Evolutionary conservation across 345 rosid genomes (phyloP), one percentile per base, ranked within the genome.

Genomic region (Eucalyptus curtisii): DNA sequence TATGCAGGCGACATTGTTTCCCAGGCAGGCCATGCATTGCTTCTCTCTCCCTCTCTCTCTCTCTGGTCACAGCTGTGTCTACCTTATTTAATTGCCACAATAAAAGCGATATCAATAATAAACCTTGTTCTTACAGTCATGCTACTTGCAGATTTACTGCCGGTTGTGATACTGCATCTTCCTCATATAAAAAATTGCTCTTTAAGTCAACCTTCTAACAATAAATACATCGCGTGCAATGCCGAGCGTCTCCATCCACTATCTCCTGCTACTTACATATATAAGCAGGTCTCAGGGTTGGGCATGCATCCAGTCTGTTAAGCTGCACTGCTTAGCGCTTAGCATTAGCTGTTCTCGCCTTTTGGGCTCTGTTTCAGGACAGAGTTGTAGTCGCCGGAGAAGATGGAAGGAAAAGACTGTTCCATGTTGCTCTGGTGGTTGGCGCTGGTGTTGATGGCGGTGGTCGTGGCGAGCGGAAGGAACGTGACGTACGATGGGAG

Each of bases 401-500:
- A 37, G 82, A 76, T 76, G 82, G 82, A 20, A 76, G 82, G 45
- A 37, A 76, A 20, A 20, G 45, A 76, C 82, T 7, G 37, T 49
- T 85, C 16, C 86, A 22, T 17, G 5, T 7, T 85, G 33, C 55
- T 47, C 86, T 85, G 50, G 52, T 6, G 31, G 53, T 47, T 85
- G 86, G 45, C 7, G 15, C 45, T 76, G 82, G 82, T 12, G 7
- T 4, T 37, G 27, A 11, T 20, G 15, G 82, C 25, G 5, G 27
- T 20, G 2, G 14, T 4, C 3, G 27, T 19, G 45, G 82, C 45
- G 2, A 76, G 52, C 10, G 55, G 76, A 13, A 30, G 88, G 37
- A 86, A 87, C 24, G 93, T 91, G 90, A 92, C 89, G 0, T 92
- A 90, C 50, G 94, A 92, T 24, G 91, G 93, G 59, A 89, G 94